Conservation (phyloP, 2,329 filamentous ascomycete species). For the Gaeumannomyces tritici region DNA sequence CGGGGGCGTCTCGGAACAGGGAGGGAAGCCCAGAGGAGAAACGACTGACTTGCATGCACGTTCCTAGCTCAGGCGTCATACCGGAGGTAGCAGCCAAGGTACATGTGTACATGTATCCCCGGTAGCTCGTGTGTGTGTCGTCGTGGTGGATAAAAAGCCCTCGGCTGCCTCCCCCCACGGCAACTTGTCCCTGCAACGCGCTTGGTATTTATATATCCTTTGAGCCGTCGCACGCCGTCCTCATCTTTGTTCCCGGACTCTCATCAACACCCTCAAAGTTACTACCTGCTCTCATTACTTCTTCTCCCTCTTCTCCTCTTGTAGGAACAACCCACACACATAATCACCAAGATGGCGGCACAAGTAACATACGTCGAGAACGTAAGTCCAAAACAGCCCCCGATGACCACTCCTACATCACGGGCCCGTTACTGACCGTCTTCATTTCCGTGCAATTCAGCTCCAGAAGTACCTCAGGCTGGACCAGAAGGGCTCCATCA, state of each 20-base stretch:
- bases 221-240: too few species aligned
- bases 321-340: neutral
- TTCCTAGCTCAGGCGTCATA: neutral
- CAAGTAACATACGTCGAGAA: conserved; percentile 2
- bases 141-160: neutral
- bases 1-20: neutral
- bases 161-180: neutral
- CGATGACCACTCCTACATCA: neutral
- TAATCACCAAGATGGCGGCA: conserved; percentile 1
- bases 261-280: neutral
- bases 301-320: neutral
- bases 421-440: neutral
- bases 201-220: neutral
- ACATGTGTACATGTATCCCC: neutral
- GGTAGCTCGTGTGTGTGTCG: neutral
- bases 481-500: conserved; percentile 78
- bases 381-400: neutral
- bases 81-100: too few species aligned
- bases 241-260: neutral
- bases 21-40: neutral
- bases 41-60: neutral
- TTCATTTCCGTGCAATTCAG: conserved; percentile 33
- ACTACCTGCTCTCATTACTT: neutral
- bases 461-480: conserved; percentile 87
- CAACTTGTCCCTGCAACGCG: neutral